A percentile compares a stretch with the other conserved stretches of the same genome.
These are phyloP conservation scores for Pleurotus salmoneostramineus DNA, from an alignment of 768 basidiomycete genomes.

Conservation along the genomic window DNA sequence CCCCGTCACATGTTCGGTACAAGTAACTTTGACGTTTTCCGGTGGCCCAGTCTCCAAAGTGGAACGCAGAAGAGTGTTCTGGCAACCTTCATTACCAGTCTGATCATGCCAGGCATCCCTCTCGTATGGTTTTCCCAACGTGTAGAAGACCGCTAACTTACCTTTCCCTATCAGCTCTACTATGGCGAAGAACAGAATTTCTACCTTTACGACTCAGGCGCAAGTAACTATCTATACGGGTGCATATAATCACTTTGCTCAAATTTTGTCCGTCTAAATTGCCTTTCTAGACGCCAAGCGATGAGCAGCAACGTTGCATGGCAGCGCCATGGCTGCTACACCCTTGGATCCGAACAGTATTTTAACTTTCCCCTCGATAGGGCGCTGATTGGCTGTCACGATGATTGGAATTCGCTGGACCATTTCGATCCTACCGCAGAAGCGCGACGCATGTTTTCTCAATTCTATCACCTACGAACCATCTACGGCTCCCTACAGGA, in stretches of 20 bases:
- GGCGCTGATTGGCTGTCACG: constrained; percentile 75
- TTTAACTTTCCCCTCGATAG: constrained; percentile 89
- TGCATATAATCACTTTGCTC: too few species aligned
- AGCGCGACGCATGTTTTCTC: constrained; percentile 67
- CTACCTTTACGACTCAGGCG: constrained; percentile 85
- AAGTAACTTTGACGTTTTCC: constrained; percentile 93
- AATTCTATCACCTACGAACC: constrained; percentile 67
- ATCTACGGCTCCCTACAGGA: constrained; percentile 78
- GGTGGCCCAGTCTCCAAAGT: constrained; percentile 88
- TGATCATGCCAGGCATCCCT: constrained; percentile 87
- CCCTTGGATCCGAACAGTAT: constrained; percentile 86
- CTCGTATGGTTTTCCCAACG: constrained; percentile 41
- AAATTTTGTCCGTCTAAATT: constrained; percentile 1
- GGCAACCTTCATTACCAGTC: constrained; percentile 71
- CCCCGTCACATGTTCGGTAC: constrained; percentile 88
- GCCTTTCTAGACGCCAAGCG: constrained; percentile 70
- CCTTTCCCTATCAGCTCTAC: constrained; percentile 43
- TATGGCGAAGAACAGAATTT: constrained; percentile 94
- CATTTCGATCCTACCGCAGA: constrained; percentile 92
- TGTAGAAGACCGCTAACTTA: background rate
- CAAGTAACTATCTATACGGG: constrained; percentile 90
- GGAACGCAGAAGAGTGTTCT: constrained; percentile 75
- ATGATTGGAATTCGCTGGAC: constrained; percentile 91
- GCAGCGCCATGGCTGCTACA: constrained; percentile 93
- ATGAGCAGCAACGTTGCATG: constrained; percentile 85